Evolutionary conservation across 2,329 filamentous ascomycete species (phyloP).

Genomic region (Zopfia rhizophila): DNA sequence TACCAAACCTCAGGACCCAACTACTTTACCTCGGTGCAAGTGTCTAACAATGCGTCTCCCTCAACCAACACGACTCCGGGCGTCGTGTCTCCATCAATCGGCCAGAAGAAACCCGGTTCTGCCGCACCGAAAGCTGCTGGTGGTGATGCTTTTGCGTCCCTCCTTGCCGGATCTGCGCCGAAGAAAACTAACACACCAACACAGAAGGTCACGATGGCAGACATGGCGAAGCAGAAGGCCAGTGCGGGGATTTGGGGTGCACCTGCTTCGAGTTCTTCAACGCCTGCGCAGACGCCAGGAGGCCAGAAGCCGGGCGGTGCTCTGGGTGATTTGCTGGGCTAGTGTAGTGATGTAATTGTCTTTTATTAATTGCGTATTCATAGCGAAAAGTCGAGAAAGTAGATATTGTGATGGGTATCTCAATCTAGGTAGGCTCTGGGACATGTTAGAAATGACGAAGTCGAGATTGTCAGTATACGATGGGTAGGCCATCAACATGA

Average conservation of each 20-base stretch:
- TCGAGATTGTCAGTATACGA: no score
- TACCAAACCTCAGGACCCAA: conserved; percentile 87
- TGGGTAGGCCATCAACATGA: no score
- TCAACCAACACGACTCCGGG: conserved; percentile 55
- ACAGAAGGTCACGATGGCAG: conserved; percentile 81
- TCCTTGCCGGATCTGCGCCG: conserved; percentile 81
- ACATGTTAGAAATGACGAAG: no score
- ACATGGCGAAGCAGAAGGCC: conserved; percentile 98
- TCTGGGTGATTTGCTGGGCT: conserved; percentile 49
- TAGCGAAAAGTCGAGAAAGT: no score
- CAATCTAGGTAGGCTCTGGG: no score
- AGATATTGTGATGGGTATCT: no score
- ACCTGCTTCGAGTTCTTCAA: conserved; percentile 57
- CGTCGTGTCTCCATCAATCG: conserved; percentile 50
- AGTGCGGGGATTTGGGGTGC: conserved; percentile 94
- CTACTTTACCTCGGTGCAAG: conserved; percentile 86
- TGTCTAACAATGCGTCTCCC: conserved; percentile 42
- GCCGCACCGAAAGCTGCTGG: conserved; percentile 62
- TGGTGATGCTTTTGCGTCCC: conserved; percentile 87
- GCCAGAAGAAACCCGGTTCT: conserved; percentile 51
- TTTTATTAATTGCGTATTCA: no score
- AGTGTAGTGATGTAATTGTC: no score
- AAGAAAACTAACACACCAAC: conserved; percentile 75
- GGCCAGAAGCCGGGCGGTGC: conserved; percentile 49
- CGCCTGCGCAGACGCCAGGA: conserved; percentile 40